A percentile compares a stretch with the other conserved stretches of the same genome.
These are phyloP conservation scores for Euphorbia lathyris DNA, from an alignment of 345 rosid genomes.

Conservation along the genomic window DNA sequence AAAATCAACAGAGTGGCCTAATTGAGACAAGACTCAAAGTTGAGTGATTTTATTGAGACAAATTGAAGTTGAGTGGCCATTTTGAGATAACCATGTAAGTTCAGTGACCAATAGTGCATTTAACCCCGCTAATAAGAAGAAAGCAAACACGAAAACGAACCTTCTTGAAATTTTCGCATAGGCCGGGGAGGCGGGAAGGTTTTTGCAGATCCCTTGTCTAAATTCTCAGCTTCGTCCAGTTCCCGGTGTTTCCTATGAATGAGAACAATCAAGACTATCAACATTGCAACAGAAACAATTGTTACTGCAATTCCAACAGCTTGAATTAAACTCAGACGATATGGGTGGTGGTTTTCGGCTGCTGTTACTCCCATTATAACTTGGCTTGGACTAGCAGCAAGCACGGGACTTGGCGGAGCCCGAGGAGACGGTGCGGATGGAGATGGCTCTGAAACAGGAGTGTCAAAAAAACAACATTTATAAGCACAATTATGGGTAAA, in stretches of 20 bases:
- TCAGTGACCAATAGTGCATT: too few relatives aligned
- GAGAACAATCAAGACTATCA: constrained; percentile 60
- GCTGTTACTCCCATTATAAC: constrained; percentile 36
- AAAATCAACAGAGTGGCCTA: too few relatives aligned
- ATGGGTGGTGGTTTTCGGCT: constrained; percentile 46
- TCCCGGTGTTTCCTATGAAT: constrained; percentile 64
- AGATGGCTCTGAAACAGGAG: constrained; percentile 36
- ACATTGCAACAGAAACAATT: constrained; percentile 50
- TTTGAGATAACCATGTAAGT: too few relatives aligned
- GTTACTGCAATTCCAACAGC: constrained; percentile 69
- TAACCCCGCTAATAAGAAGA: too few relatives aligned
- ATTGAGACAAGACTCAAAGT: too few relatives aligned
- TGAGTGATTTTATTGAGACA: too few relatives aligned
- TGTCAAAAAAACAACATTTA: neutral
- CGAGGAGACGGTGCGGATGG: constrained; percentile 44
- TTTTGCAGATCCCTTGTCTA: constrained; percentile 45
- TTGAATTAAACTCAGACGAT: constrained; percentile 62
- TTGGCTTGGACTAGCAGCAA: constrained; percentile 72
- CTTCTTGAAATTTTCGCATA: constrained; percentile 62
- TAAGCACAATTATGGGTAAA: neutral
- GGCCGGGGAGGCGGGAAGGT: constrained; percentile 47
- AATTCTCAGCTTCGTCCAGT: constrained; percentile 47
- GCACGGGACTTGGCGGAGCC: constrained; percentile 52
- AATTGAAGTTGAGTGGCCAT: too few relatives aligned
- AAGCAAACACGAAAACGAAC: constrained; percentile 30